A percentile compares a stretch with the other conserved stretches of the same genome.
Conservation (phyloP, 768 basidiomycete species). For the Suillus hirtellus region DNA sequence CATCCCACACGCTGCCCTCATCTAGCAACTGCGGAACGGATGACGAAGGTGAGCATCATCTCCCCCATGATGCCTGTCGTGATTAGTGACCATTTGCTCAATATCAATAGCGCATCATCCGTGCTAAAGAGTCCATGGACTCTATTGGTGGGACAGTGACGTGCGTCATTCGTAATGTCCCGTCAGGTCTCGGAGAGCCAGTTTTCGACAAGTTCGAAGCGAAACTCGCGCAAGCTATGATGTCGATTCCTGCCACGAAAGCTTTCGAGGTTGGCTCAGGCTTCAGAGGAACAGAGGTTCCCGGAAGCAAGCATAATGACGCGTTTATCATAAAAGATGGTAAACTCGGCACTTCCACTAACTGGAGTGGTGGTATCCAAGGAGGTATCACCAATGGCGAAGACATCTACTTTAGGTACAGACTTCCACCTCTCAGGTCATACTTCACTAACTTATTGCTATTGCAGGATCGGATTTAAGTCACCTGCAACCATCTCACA, state of each 20-base stretch:
- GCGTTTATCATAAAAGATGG: constrained; percentile 73
- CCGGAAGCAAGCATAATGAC: constrained; percentile 94
- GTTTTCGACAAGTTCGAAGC: constrained; percentile 99
- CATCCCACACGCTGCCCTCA: constrained; percentile 90
- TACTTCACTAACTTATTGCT: constrained; percentile 15
- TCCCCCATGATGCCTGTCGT: constrained; percentile 37
- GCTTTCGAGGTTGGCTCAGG: constrained; percentile 98
- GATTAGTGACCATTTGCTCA: constrained; percentile 16
- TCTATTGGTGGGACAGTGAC: constrained; percentile 99
- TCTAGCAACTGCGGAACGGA: constrained; percentile 80
- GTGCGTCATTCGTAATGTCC: constrained; percentile 90
- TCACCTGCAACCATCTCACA: constrained; percentile 98
- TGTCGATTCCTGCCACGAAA: constrained; percentile 98
- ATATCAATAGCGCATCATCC: constrained; percentile 76
- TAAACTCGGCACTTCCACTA: constrained; percentile 78
- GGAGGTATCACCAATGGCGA: constrained; percentile 98
- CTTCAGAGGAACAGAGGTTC: constrained; percentile 91
- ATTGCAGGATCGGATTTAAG: constrained; percentile 87
- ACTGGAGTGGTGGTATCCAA: constrained; percentile 97
- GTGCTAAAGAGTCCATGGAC: constrained; percentile 87
- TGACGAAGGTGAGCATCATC: constrained; percentile 69
- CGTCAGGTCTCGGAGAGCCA: constrained; percentile 93
- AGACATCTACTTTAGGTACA: constrained; percentile 94
- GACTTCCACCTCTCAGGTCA: constrained; percentile 5
- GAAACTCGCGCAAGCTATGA: constrained; percentile 93